phyloP scores from a whole-genome alignment of 1,139 yeast genomes.

The Hansenula sp. region DNA sequence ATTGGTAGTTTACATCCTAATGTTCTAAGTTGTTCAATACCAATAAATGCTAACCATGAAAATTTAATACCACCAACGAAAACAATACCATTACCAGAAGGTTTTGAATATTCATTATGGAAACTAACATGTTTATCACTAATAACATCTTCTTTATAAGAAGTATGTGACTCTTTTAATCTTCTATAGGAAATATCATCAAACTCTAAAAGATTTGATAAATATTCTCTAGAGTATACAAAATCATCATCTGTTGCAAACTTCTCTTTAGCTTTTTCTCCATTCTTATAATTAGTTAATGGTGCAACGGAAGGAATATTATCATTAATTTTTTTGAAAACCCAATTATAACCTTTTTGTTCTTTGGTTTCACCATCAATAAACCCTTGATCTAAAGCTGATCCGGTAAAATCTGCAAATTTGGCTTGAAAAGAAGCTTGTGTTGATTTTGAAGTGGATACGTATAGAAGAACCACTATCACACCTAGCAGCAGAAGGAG shows the following conservation, averaged over 20 bases:
- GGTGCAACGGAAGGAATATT: constrained; percentile 24
- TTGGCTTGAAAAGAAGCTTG: neutral
- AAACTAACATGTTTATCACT: constrained; percentile 13
- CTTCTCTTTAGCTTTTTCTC: constrained; percentile 25
- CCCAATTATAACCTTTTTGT: constrained; percentile 18
- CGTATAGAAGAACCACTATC: neutral
- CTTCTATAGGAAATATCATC: constrained; percentile 16
- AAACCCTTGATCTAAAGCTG: neutral
- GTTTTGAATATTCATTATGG: constrained; percentile 15
- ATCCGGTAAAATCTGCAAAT: neutral
- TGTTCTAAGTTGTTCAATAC: constrained; percentile 47
- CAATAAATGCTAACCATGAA: constrained; percentile 49
- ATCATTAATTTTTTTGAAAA: constrained; percentile 22
- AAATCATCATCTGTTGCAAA: constrained; percentile 29
- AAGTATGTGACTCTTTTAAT: constrained; percentile 23
- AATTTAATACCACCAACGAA: constrained; percentile 61
- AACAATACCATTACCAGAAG: constrained; percentile 48
- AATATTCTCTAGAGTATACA: constrained; percentile 25
- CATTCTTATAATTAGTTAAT: constrained; percentile 22
- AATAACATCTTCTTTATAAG: constrained; percentile 14
- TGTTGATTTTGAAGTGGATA: neutral
- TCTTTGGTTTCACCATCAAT: neutral
- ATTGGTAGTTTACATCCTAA: constrained; percentile 53
- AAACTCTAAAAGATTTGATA: constrained; percentile 24
- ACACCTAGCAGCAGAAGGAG: neutral